Evolutionary conservation across 1,284 basidiomycete species (phyloP), one percentile per base, ranked within the genome.

Genomic region (Naganishia cerealis): DNA sequence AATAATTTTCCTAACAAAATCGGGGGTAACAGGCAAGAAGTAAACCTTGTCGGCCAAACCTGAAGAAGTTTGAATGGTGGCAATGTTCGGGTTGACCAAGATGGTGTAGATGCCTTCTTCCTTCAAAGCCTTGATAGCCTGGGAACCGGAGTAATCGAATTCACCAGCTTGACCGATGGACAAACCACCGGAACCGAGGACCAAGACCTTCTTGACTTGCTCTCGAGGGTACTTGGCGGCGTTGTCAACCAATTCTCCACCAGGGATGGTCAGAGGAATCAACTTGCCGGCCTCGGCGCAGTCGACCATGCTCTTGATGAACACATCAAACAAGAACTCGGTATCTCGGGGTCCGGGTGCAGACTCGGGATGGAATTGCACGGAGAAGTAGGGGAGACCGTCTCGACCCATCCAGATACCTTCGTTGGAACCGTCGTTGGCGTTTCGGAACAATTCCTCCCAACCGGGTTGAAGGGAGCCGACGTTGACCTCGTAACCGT

Each of bases 291-390:
- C 89, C 33, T 82, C 79, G 54, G 87, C 86, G 76, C 88, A 92
- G 75, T 92, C 89, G 48, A 86, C 79, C 75, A 98, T 86, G 76
- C 90, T 91, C 79, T 90, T 86, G 76, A 99, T 87, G 85, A 99
- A 99, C 53, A 96, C 93, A 72, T 99, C 94, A 79, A 99, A 99
- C 68, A 99, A 85, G 83, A 97, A 99, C 81, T 99, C 96, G 68
- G 96, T 99, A 79, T 99, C 96, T 69, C 94, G 87, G 33, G 96
- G 96, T 50, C 96, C 96, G n/a, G 96, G 94, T 5, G 92, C 94
- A 48, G 92, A 95, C 81, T 99, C 96, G 46, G 96, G 96, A 81
- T 99, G 96, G 85, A 99, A 99, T 79, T 99, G 96, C n/a, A 99
- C 95, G 50, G 93, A 96, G 82, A 99, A 99, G 85, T 92, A 96